Conservation (phyloP, 495 filamentous ascomycete genomes). For the Neurospora intermedia region DNA sequence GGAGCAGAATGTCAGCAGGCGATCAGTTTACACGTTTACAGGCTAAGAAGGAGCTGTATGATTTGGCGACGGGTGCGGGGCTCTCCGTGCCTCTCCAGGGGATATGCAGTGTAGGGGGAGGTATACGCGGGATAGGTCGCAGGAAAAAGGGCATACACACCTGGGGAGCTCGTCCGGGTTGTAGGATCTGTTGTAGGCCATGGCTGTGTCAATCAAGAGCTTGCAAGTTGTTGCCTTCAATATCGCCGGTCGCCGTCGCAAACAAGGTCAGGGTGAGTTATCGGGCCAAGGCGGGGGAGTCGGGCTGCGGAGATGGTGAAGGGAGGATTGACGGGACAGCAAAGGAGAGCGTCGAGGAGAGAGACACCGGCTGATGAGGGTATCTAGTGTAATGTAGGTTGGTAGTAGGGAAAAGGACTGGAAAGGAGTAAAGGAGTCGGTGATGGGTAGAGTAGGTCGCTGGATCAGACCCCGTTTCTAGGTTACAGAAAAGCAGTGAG, state of each 20-base stretch:
- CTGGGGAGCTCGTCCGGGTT: constrained; percentile 97
- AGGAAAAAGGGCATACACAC: constrained; percentile 42
- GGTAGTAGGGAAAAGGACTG: neutral
- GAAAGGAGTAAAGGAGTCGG: neutral
- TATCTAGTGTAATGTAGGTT: neutral
- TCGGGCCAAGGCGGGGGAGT: constrained; percentile 1
- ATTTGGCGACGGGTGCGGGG: neutral
- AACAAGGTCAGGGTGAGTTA: constrained; percentile 6
- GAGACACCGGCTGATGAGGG: neutral
- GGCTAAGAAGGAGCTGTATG: neutral
- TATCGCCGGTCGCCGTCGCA: constrained; percentile 12
- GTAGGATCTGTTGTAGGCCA: constrained; percentile 90
- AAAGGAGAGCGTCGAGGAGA: neutral
- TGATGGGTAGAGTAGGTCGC: neutral
- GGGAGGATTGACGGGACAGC: neutral
- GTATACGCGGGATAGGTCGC: neutral
- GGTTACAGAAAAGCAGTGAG: neutral
- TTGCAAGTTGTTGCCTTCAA: constrained; percentile 4
- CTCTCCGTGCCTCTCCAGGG: constrained; percentile 3
- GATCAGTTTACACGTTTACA: constrained; percentile 2
- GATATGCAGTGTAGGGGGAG: constrained; percentile 12
- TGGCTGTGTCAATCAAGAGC: constrained; percentile 27
- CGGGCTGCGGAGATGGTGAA: neutral
- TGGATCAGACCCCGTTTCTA: neutral
- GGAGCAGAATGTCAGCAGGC: constrained; percentile 11